These are phyloP conservation scores for Amanita rubescens DNA, from an alignment of 768 basidiomycete genomes.

Conservation along the genomic window DNA sequence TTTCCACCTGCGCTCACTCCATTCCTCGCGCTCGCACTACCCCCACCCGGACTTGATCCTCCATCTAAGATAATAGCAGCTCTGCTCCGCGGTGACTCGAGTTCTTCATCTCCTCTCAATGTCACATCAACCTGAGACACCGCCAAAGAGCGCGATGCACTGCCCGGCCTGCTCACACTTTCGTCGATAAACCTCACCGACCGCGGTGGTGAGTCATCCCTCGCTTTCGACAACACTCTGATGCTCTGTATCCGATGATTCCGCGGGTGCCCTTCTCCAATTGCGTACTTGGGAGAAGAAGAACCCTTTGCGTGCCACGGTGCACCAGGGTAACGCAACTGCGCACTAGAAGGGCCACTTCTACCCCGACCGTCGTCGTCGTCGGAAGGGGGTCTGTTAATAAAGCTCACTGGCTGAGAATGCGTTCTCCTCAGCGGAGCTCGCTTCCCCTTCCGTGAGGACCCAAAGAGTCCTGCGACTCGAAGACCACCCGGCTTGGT, in stretches of 20 bases:
- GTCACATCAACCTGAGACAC: background rate
- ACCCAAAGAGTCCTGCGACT: background rate
- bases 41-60: background rate
- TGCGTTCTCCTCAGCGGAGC: background rate
- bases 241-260: constrained; percentile 27
- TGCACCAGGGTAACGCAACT: constrained; percentile 1
- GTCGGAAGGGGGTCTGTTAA: background rate
- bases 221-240: constrained; percentile 22
- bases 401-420: background rate
- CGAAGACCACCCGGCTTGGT: background rate
- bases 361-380: constrained; percentile 4
- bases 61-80: background rate
- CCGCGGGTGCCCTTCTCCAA: constrained; percentile 19
- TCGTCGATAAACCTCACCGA: constrained; percentile 35
- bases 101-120: background rate
- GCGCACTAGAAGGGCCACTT: background rate
- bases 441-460: background rate
- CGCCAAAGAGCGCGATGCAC: background rate
- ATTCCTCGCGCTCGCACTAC: background rate
- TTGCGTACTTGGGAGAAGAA: constrained; percentile 15
- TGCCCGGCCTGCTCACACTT: background rate
- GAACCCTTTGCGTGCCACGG: constrained; percentile 4
- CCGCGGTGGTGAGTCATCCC: constrained; percentile 38
- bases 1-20: background rate
- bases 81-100: background rate